Conservation (phyloP, 2,329 filamentous ascomycete species). For the Cryphonectria naterciae region DNA sequence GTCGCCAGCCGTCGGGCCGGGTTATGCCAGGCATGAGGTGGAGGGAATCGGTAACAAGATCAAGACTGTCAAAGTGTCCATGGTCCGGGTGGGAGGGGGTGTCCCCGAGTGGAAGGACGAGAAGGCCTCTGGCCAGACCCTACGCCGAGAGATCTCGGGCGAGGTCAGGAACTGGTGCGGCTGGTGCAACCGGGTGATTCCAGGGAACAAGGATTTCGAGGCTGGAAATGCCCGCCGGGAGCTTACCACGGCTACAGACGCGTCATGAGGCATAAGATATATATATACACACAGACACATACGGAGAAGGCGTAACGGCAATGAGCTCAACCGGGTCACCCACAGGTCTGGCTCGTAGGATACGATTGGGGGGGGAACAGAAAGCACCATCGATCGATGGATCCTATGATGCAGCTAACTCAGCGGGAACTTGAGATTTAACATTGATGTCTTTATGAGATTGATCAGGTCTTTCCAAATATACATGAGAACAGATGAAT, state of each 20-base stretch:
- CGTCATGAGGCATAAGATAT: not conserved
- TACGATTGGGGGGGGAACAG: not conserved
- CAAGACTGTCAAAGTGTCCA: slow-evolving; percentile 84
- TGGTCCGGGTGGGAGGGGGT: slow-evolving; percentile 79
- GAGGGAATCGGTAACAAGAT: slow-evolving; percentile 87
- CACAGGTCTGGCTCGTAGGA: slow-evolving; percentile 8
- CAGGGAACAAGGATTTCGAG: slow-evolving; percentile 53
- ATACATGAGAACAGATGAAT: slow-evolving; percentile 19
- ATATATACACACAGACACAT: not conserved
- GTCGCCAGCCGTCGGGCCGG: slow-evolving; percentile 62
- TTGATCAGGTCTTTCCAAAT: slow-evolving; percentile 12
- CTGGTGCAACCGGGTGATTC: slow-evolving; percentile 83
- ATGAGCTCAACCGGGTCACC: not conserved
- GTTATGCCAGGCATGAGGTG: slow-evolving; percentile 85
- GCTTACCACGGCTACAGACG: not conserved
- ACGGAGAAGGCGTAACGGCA: not conserved
- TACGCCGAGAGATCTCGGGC: slow-evolving; percentile 72
- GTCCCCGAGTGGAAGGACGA: slow-evolving; percentile 88
- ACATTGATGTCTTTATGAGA: slow-evolving; percentile 5
- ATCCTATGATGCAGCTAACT: not conserved
- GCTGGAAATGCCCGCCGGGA: slow-evolving; percentile 24
- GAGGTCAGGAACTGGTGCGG: slow-evolving; percentile 82
- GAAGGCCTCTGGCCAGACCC: slow-evolving; percentile 64
- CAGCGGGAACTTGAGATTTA: not conserved
- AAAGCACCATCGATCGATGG: not conserved